Evolutionary conservation across 768 basidiomycete genomes (phyloP), one percentile per base, ranked within the genome.

Genomic region (Russula earlei): DNA sequence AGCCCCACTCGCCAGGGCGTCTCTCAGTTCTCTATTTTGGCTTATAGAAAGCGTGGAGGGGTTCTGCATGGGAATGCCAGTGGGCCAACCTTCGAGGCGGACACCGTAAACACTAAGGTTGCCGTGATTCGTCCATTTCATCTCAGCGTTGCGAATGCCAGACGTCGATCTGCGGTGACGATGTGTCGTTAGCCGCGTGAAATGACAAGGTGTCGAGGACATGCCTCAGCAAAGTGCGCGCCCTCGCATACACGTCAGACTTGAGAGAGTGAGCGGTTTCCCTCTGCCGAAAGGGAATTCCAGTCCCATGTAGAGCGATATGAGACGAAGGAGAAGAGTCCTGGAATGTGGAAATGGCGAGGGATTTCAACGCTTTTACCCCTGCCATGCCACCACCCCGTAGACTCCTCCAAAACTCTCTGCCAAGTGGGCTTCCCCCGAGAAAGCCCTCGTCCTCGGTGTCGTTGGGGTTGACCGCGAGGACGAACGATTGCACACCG

Each of bases 41-140:
- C 65, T 65, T 20, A 68, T 68, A 60, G 79, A 80, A 51, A 85
- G 66, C 10, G 75, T 68, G 27, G 83, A 85, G 6, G 84, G 84
- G 61, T 85, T 86, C 60, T 78, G 77, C 22, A 70, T 67, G 7
- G 83, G 83, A 22, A 86, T 74, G 29, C 69, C 69, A 22, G 73
- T 57, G 10, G 84, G 84, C 84, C 84, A 86, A 40, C 84, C 84
- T 14, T 79, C 71, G 43, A 85, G 66, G 51, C 72, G 75, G 31
- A 86, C 79, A 10, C 80, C 80, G 60, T 83, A 85, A 6, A 70
- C 46, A 60, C 74, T 70, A 49, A 86, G 65, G 42, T 78, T 73
- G 24, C 79, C 76, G 48, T 77, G 83, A 64, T 83, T 84, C 9
- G 81, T 80, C 84, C 84, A 86, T 66, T 81, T 85, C 84, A 86